A percentile compares a stretch with the other conserved stretches of the same genome.
Evolutionary conservation across 768 basidiomycete species (phyloP).

Genomic region (Mrakia hoshinonis): DNA sequence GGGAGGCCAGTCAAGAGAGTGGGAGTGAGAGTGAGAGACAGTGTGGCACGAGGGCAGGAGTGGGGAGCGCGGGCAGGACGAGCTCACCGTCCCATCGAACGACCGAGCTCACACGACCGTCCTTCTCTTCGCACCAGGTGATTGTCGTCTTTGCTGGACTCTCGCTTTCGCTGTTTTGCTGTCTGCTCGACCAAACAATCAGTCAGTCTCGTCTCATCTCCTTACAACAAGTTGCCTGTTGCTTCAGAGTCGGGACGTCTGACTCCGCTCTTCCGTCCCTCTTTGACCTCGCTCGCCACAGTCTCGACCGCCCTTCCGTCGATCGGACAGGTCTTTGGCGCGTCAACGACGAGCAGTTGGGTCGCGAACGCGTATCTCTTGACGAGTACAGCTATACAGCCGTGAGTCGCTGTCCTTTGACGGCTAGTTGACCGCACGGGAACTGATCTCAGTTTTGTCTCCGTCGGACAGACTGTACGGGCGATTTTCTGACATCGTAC

Average conservation of each 20-base stretch:
- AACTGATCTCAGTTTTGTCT: no score
- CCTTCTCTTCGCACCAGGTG: not conserved
- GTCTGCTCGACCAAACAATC: slow-evolving; percentile 59
- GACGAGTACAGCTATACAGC: slow-evolving; percentile 52
- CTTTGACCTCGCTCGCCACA: not conserved
- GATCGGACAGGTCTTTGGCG: slow-evolving; percentile 57
- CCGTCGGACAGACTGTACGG: slow-evolving; percentile 38
- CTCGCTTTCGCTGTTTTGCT: not conserved
- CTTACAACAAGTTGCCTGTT: no score
- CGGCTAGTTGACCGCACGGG: not conserved
- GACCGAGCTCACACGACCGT: no score
- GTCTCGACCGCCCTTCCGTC: slow-evolving; percentile 67
- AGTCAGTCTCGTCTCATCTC: slow-evolving; percentile 33
- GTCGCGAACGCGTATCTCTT: slow-evolving; percentile 61
- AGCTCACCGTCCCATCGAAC: not conserved
- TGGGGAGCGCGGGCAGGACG: no score
- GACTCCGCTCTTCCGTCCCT: not conserved
- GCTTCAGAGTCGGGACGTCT: no score
- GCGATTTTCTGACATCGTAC: slow-evolving; percentile 38
- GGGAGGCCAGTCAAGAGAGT: no score
- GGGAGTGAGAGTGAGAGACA: no score
- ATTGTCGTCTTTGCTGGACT: slow-evolving; percentile 3
- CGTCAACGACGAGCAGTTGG: slow-evolving; percentile 59
- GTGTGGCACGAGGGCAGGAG: no score
- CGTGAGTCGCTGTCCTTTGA: not conserved